A percentile compares a stretch with the other conserved stretches of the same genome.
Conservation (phyloP, 176 grass and related monocot genomes). For the Avena sativa region DNA sequence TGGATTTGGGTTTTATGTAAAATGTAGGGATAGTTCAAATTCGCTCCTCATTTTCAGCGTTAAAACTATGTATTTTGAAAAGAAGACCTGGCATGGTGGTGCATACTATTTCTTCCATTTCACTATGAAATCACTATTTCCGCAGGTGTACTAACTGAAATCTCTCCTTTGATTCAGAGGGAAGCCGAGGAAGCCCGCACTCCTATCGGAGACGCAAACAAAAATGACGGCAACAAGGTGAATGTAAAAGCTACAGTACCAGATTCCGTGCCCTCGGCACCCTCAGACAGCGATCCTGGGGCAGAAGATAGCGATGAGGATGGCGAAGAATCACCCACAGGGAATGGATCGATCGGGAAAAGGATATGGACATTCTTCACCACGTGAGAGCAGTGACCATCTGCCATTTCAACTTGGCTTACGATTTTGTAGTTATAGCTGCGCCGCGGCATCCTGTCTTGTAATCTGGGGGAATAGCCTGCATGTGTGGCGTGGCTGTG, state of each 20-base stretch:
- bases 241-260: neutral
- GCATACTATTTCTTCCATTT: neutral
- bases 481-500: neutral
- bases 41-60: too few relatives aligned
- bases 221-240: neutral
- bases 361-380: constrained; percentile 72
- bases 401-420: neutral
- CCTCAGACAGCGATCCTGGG: neutral
- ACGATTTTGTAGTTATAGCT: neutral
- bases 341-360: constrained; percentile 47
- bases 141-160: neutral
- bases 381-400: constrained; percentile 37
- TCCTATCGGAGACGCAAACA: neutral
- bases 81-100: neutral
- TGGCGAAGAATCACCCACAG: constrained; percentile 30
- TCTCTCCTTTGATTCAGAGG: neutral
- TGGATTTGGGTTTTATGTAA: too few relatives aligned
- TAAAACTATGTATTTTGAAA: neutral
- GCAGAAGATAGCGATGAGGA: constrained; percentile 21
- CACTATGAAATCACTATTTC: too few relatives aligned
- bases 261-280: constrained; percentile 46
- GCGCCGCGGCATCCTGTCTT: neutral
- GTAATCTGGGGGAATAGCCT: neutral
- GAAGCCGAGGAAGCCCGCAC: constrained; percentile 1
- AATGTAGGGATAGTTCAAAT: too few relatives aligned